Base-by-base conservation (phyloP, 352 stramenopile species). In the Globisporangium carolinianum region DNA sequence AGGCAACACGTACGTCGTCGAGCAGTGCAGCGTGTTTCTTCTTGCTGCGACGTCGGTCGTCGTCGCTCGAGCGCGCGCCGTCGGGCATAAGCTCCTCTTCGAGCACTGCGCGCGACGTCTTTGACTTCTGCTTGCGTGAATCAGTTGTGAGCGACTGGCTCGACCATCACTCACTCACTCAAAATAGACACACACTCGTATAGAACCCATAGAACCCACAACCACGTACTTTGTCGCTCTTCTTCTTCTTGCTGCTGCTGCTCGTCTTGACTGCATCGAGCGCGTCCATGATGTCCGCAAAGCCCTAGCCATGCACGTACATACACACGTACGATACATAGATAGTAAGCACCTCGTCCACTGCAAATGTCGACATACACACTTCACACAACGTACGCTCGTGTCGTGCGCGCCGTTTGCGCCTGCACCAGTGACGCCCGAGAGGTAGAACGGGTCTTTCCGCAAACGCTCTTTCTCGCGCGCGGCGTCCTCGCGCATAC, bases 221-320 rank as follows among this genome's bases (percentile, higher is more conserved):
- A 11, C 6, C 14, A 18, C 56, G 6, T 10, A 86, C 79, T 79
- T 80, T 83, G 57, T 82, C 71, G 18, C 62, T 66, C 48, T 86
- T 87, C 7, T n/a, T n/a, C 63, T 81, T 86, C 71, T 86, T 87
- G 62, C 76, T 86, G 58, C 75, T 76, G 50, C 88, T 88, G 39
- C 39, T 8, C 24, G 24, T 32, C 41, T 69, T 66, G 10, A 55
- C 18, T 4, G 67, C 64, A 24, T 87, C 82, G 54, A 93, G 67
- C 37, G 85, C 77, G 36, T 89, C 79, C 65, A 97, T 87, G 60
- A 87, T 91, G 47, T 88, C 73, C 51, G 83, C 86, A 65, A 96
- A 84, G 10, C 74, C 80, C 64, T 89, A 42, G 2, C 54, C n/a
- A 58, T 41, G 17, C 5, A 17, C 35, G 41, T 32, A 50, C 35